phyloP scores from a whole-genome alignment of 805 yeast species.

The Schwanniomyces pseudopolymorphus region DNA sequence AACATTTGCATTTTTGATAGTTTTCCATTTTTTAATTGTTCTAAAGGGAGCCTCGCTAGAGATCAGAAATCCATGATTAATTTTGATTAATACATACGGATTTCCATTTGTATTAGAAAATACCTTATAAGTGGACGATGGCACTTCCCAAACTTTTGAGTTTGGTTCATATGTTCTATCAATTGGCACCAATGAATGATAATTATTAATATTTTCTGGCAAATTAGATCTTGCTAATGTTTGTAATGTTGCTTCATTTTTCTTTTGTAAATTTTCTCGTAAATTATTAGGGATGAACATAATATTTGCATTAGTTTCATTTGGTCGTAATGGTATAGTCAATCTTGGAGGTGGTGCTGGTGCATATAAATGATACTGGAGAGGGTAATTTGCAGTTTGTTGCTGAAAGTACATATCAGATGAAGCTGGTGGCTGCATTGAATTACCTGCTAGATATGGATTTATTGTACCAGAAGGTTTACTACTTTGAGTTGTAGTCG shows the following conservation, averaged over 20 bases:
- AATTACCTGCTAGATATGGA: slow-evolving; percentile 20
- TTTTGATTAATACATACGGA: slow-evolving; percentile 70
- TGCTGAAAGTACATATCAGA: slow-evolving; percentile 20
- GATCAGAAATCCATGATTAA: slow-evolving; percentile 43
- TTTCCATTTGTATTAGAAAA: slow-evolving; percentile 76
- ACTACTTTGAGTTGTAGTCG: background rate
- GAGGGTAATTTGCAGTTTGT: slow-evolving; percentile 39
- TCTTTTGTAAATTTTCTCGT: slow-evolving; percentile 67
- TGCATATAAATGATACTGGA: slow-evolving; percentile 85
- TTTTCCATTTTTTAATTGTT: slow-evolving; percentile 66
- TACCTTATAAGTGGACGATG: slow-evolving; percentile 72
- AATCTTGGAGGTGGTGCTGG: slow-evolving; percentile 83
- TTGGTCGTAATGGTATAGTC: slow-evolving; percentile 56
- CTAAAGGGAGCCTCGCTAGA: slow-evolving; percentile 57
- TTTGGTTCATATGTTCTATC: slow-evolving; percentile 45
- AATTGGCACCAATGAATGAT: slow-evolving; percentile 82
- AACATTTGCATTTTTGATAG: slow-evolving; percentile 52
- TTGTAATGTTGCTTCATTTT: slow-evolving; percentile 79
- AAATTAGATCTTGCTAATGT: slow-evolving; percentile 46
- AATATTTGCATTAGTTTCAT: slow-evolving; percentile 67
- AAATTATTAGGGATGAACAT: slow-evolving; percentile 73
- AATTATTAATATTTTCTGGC: slow-evolving; percentile 62
- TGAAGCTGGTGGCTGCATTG: slow-evolving; percentile 12
- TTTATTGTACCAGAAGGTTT: slow-evolving; percentile 9
- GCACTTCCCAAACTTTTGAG: slow-evolving; percentile 48